Percentiles rank a stretch among this genome's conserved stretches.
Evolutionary conservation across 1,284 basidiomycete species (phyloP).

Genomic region (Cutaneotrichosporon sp.): DNA sequence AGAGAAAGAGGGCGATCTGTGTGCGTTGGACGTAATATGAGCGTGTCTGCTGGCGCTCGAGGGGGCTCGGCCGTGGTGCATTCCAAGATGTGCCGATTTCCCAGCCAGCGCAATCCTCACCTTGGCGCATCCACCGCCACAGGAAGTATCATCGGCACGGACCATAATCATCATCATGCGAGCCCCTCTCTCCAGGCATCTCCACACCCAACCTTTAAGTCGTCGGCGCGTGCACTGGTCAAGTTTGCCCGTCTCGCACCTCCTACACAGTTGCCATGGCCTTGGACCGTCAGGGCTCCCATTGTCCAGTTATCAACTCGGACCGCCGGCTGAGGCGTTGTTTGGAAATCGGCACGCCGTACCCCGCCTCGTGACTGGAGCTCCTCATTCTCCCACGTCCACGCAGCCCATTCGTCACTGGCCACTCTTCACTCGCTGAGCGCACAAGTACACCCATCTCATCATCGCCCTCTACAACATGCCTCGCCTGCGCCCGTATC

Average conservation of each 20-base stretch:
- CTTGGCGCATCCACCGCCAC: background rate
- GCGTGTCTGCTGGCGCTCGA: background rate
- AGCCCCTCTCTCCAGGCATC: background rate
- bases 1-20: too few species aligned
- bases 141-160: background rate
- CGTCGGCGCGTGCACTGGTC: background rate
- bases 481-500: background rate
- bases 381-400: background rate
- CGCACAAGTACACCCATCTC: background rate
- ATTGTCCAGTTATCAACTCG: background rate
- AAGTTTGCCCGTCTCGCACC: background rate
- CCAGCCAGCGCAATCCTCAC: too few species aligned
- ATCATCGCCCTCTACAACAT: conserved; percentile 5
- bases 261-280: too few species aligned
- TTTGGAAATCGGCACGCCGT: background rate
- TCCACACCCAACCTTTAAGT: background rate
- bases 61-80: background rate
- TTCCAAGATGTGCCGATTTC: background rate
- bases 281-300: background rate
- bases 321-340: background rate
- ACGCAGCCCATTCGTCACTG: background rate
- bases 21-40: background rate
- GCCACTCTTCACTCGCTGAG: too few species aligned
- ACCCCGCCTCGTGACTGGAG: background rate
- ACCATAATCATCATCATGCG: background rate